phyloP scores from a whole-genome alignment of 306 rosid species.

The Fagus sylvatica region DNA sequence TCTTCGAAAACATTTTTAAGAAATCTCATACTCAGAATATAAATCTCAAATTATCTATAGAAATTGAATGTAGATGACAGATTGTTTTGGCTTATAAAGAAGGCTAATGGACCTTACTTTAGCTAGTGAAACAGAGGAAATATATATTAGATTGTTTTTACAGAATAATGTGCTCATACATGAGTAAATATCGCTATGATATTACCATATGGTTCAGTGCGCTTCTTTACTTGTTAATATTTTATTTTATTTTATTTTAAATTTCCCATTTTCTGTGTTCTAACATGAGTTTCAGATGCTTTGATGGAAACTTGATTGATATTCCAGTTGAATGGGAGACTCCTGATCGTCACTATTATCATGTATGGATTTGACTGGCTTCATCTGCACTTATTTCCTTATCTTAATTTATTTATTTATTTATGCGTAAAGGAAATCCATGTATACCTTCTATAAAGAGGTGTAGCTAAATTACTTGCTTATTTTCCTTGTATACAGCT shows the following conservation, averaged over 20 bases:
- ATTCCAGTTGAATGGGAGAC: constrained; percentile 94
- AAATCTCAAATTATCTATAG: background rate
- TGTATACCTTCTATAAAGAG: background rate
- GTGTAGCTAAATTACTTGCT: constrained; percentile 7
- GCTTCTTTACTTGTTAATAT: background rate
- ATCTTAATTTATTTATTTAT: background rate
- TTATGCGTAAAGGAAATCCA: background rate
- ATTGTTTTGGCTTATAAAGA: background rate
- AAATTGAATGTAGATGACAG: background rate
- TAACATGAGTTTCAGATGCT: constrained; percentile 49
- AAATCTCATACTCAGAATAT: background rate
- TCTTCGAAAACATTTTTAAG: background rate
- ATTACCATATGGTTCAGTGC: background rate
- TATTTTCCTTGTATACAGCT: constrained; percentile 52
- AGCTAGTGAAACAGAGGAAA: background rate
- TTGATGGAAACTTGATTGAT: constrained; percentile 70
- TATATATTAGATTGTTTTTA: background rate
- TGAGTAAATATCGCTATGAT: background rate
- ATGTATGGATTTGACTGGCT: constrained; percentile 43
- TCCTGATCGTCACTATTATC: constrained; percentile 94
- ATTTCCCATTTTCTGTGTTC: background rate
- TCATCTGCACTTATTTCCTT: constrained; percentile 3
- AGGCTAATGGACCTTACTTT: background rate
- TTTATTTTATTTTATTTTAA: background rate
- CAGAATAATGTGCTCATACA: background rate